Conservation (phyloP, 1,284 basidiomycete genomes). For the Cutaneotrichosporon daszewskae region DNA sequence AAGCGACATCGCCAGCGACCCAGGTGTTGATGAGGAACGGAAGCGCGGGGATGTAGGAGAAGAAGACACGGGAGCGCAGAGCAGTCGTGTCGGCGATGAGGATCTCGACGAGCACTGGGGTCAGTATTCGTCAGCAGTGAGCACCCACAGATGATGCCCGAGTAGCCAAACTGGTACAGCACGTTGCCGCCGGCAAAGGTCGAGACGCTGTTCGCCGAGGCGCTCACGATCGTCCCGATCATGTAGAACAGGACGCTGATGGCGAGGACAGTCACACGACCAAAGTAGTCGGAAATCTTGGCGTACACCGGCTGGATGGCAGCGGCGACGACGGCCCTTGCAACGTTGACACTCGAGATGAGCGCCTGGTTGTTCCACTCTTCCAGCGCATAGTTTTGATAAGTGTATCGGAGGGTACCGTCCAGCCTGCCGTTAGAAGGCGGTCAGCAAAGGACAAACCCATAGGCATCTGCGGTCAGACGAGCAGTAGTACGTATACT, state of each 20-base stretch:
- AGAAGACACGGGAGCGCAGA: conserved; percentile 47
- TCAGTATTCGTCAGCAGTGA: neutral
- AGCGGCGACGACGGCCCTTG: conserved; percentile 36
- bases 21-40: conserved; percentile 42
- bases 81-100: conserved; percentile 48
- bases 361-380: conserved; percentile 21
- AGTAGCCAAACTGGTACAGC: conserved; percentile 41
- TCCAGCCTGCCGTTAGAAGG: conserved; percentile 46
- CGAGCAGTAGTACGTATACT: neutral
- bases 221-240: conserved; percentile 46
- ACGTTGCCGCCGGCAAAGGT: conserved; percentile 44
- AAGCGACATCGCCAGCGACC: conserved; percentile 19
- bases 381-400: conserved; percentile 23
- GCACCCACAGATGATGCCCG: conserved; percentile 24
- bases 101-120: conserved; percentile 42
- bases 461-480: conserved; percentile 2
- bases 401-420: conserved; percentile 36
- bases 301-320: conserved; percentile 38
- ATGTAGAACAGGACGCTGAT: conserved; percentile 44
- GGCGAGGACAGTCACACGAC: conserved; percentile 42
- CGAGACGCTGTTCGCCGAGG: conserved; percentile 33
- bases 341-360: conserved; percentile 41
- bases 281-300: conserved; percentile 46
- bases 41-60: conserved; percentile 47
- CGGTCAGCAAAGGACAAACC: no score